Evolutionary conservation across 140 eudicot species (phyloP), one percentile per base, ranked within the genome.

Genomic region (Stevia rebaudiana): DNA sequence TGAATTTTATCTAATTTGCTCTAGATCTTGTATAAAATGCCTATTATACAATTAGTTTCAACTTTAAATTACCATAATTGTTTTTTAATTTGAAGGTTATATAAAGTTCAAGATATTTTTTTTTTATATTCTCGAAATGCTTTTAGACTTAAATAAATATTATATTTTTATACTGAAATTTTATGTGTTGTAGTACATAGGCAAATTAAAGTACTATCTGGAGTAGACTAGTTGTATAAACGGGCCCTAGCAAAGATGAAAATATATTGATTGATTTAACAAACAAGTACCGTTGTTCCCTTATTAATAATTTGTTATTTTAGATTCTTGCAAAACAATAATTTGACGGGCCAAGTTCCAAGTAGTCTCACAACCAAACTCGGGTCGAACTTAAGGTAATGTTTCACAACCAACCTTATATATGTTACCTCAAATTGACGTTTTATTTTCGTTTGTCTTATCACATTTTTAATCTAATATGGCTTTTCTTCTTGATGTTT

Each of bases 331-430:
- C 84, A 85, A 49, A 83, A 80, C 75, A 90, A 87, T 65, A 84
- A 90, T 79, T 72, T 90, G 53, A 78, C 82, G 0, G 97, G 97
- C 48, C 83, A 77, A 65, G 76, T 90, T 73, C 97, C 97, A 35
- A 69, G 71, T 57, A 70, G 65, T 63, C 84, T 87, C 55, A 11
- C 60, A 28, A 69, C 63, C 41, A 86, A 80, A 80, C 82, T 82
- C 7, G 94, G 85, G 10, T 65, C 84, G 49, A 58, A 77, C 65
- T 71, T 90, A 6, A 86, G 89, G 97, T 90, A 70, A 70, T 25
- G 47, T 12, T 57, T 16, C 36, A 6, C 63, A 55, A 53, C 8
- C 17, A 35, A 25, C 41, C 39, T 24, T 24, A 13, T 11, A n/a
- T n/a, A n/a, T n/a, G n/a, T n/a, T n/a, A n/a, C n/a, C n/a, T n/a